These are phyloP conservation scores for Leccinum barrowsii DNA, from an alignment of 768 basidiomycete species.

Conservation along the genomic window DNA sequence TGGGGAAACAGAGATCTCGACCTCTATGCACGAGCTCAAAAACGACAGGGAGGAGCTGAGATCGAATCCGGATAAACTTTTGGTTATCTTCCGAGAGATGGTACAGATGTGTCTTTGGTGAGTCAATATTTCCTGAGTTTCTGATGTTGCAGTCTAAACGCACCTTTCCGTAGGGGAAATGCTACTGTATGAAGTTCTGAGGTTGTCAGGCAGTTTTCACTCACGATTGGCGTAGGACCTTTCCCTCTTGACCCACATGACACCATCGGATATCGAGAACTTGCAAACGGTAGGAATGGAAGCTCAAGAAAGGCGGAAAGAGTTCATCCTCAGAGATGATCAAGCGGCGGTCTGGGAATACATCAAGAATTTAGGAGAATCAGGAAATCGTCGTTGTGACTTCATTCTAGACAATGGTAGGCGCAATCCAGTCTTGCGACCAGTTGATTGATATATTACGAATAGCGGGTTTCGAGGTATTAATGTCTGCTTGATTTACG, in stretches of 20 bases:
- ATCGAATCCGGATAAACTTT: conserved; percentile 50
- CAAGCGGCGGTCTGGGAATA: conserved; percentile 72
- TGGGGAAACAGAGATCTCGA: conserved; percentile 57
- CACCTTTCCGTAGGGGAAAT: conserved; percentile 66
- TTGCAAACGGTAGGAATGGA: conserved; percentile 80
- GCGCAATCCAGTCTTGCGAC: conserved; percentile 3
- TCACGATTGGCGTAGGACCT: conserved; percentile 60
- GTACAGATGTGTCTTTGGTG: conserved; percentile 85
- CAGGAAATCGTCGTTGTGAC: conserved; percentile 52
- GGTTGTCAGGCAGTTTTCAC: not conserved
- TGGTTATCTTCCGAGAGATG: conserved; percentile 77
- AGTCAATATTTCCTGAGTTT: not conserved
- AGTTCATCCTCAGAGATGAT: conserved; percentile 84
- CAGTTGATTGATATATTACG: not conserved
- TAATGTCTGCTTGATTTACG: not conserved
- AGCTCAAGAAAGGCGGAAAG: conserved; percentile 71
- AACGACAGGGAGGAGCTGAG: conserved; percentile 41
- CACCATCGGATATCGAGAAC: conserved; percentile 75
- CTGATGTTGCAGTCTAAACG: conserved; percentile 2
- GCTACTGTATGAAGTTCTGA: conserved; percentile 62
- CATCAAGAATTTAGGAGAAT: conserved; percentile 50
- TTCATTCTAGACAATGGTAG: conserved; percentile 90
- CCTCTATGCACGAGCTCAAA: conserved; percentile 65
- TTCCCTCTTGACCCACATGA: conserved; percentile 83
- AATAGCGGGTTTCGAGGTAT: conserved; percentile 87